Conservation (phyloP, 345 rosid species). For the Hypericum androsaemum region DNA sequence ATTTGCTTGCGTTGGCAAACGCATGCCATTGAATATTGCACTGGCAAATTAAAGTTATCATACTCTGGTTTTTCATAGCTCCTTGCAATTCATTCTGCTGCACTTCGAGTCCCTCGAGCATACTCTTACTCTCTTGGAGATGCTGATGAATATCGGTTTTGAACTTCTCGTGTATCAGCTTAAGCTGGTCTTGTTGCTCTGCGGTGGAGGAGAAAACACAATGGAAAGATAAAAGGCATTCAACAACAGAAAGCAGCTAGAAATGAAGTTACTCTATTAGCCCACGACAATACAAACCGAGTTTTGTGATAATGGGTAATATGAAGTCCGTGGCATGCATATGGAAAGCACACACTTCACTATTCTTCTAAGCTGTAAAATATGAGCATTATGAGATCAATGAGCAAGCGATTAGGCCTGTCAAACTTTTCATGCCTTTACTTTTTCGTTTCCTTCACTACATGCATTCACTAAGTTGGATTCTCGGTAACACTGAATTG, state of each 20-base stretch:
- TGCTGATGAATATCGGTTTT: conserved; percentile 44
- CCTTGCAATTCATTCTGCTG: conserved; percentile 56
- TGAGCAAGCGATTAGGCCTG: too few relatives aligned
- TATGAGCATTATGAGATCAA: too few relatives aligned
- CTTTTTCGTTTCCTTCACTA: too few relatives aligned
- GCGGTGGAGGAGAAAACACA: conserved; percentile 9
- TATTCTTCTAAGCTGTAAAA: too few relatives aligned
- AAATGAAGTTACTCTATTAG: conserved; percentile 1
- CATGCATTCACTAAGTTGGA: too few relatives aligned
- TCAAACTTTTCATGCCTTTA: too few relatives aligned
- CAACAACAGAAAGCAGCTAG: neutral
- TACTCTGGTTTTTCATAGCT: conserved; percentile 74
- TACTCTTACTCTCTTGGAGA: conserved; percentile 48
- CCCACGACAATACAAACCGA: too few relatives aligned
- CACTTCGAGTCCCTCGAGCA: conserved; percentile 50
- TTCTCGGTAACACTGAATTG: too few relatives aligned
- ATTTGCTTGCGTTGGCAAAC: too few relatives aligned
- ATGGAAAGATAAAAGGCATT: conserved; percentile 4
- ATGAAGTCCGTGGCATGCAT: too few relatives aligned
- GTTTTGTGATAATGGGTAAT: too few relatives aligned
- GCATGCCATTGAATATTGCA: neutral
- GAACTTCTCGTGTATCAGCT: conserved; percentile 53
- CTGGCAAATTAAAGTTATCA: conserved; percentile 11
- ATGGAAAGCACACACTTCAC: too few relatives aligned
- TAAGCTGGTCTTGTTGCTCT: conserved; percentile 71